Evolutionary conservation across 768 basidiomycete genomes (phyloP), one percentile per base, ranked within the genome.

Genomic region (Lyophyllum atratum): DNA sequence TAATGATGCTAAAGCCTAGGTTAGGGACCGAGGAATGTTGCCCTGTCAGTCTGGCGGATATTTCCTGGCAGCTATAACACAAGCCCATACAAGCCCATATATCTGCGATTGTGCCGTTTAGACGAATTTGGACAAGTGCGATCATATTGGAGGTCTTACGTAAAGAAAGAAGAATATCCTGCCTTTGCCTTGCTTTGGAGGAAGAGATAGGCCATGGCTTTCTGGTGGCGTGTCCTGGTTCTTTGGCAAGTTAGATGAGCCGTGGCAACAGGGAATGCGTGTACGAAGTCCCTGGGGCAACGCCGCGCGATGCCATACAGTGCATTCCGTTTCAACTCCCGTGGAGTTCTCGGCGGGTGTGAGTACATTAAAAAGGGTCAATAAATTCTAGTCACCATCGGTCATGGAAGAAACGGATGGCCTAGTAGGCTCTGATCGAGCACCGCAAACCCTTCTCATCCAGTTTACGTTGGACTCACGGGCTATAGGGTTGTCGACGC

Each of bases 381-480:
- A 22, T 40, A 31, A 22, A 37, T 34, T 34, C 7, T 15, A 29
- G 52, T 33, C 21, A 52, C 44, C 54, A 49, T 44, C 45, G 24
- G 40, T 21, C 42, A 34, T 19, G 44, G 56, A 62, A 54, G 60
- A 34, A 34, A 24, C 62, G 62, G 58, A 60, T 64, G 43, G 48
- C 50, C 62, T 65, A 62, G 61, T 55, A 64, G 60, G 59, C 52
- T 60, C 56, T 49, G 62, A 64, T 66, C 54, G 56, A 55, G 39
- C 45, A 4, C 25, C 28, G 25, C 21, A 14, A 51, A 15, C 50
- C 39, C 50, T 63, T 54, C 49, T 50, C 45, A 56, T 52, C 55
- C 60, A 47, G 40, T 53, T 55, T 59, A 59, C 55, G 55, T 56
- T 34, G 60, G 46, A 31, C 15, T 14, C 31, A 43, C 31, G 49